phyloP scores from a whole-genome alignment of 2,329 filamentous ascomycete species.

The Stylonectria norvegica region DNA sequence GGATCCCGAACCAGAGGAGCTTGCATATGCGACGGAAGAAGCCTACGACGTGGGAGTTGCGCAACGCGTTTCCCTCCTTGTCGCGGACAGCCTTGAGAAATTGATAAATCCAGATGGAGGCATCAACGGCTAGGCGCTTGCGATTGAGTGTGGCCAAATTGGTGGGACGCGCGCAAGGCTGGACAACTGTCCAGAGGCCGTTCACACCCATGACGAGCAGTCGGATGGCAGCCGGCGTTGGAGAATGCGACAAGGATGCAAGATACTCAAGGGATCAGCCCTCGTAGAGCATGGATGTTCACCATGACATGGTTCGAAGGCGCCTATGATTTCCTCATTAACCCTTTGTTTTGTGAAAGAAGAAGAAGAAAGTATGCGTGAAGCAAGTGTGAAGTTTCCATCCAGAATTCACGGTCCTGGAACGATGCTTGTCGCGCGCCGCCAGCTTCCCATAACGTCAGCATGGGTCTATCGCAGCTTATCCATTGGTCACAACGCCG shows the following conservation, averaged over 20 bases:
- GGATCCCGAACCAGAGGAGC: slow-evolving; percentile 91
- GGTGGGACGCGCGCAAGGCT: slow-evolving; percentile 91
- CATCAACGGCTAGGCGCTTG: slow-evolving; percentile 93
- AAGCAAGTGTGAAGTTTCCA: too few species aligned
- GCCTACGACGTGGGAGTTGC: slow-evolving; percentile 92
- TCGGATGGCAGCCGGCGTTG: neutral
- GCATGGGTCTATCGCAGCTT: slow-evolving; percentile 16
- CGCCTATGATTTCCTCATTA: too few species aligned
- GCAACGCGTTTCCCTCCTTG: slow-evolving; percentile 94
- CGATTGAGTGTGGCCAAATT: slow-evolving; percentile 95
- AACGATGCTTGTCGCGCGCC: slow-evolving; percentile 1
- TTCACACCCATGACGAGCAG: slow-evolving; percentile 80
- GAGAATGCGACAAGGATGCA: too few species aligned
- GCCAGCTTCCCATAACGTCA: slow-evolving; percentile 20
- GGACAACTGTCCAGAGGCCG: slow-evolving; percentile 92
- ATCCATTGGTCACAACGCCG: slow-evolving; percentile 13
- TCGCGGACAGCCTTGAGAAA: slow-evolving; percentile 98
- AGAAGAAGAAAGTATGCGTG: neutral
- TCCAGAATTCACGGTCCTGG: slow-evolving; percentile 8
- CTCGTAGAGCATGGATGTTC: slow-evolving; percentile 6
- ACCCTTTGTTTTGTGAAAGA: too few species aligned
- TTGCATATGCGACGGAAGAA: slow-evolving; percentile 99
- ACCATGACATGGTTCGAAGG: slow-evolving; percentile 4
- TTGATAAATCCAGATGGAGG: slow-evolving; percentile 99
- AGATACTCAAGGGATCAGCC: slow-evolving; percentile 20